Percentiles rank a stretch among this genome's conserved stretches.
Conservation (phyloP, 345 rosid species). For the Stellera chamaejasme region DNA sequence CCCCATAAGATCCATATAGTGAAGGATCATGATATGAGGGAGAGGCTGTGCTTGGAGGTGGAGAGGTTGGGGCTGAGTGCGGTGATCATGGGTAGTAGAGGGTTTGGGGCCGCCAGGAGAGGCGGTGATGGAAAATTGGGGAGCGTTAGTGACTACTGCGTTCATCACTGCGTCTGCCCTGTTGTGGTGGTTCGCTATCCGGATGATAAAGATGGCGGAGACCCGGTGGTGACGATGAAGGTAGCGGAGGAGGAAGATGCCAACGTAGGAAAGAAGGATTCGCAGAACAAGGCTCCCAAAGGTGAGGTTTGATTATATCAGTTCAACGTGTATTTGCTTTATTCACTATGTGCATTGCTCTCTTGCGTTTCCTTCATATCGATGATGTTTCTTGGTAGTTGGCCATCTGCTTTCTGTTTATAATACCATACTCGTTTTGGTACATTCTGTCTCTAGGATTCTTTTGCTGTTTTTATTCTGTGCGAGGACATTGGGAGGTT, state of each 20-base stretch:
- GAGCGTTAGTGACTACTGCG: conserved; percentile 91
- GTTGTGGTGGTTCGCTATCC: conserved; percentile 85
- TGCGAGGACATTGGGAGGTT: too few relatives aligned
- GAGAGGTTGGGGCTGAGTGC: conserved; percentile 73
- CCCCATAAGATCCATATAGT: conserved; percentile 87
- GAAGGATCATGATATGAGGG: conserved; percentile 95
- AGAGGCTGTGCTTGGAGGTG: conserved; percentile 83
- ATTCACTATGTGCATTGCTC: neutral
- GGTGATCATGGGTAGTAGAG: conserved; percentile 86
- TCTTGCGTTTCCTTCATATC: neutral
- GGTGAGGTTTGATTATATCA: conserved; percentile 20
- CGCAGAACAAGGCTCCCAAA: conserved; percentile 25
- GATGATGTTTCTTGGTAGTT: too few relatives aligned
- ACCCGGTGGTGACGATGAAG: conserved; percentile 35
- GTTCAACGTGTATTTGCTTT: neutral
- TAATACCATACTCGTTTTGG: neutral
- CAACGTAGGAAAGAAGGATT: conserved; percentile 15
- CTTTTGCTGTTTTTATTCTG: too few relatives aligned
- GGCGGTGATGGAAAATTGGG: conserved; percentile 82
- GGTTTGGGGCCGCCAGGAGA: conserved; percentile 70
- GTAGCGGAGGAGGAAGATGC: conserved; percentile 14
- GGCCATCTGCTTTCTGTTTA: neutral
- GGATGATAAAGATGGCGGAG: conserved; percentile 42
- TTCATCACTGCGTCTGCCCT: conserved; percentile 84
- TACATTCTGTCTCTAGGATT: too few relatives aligned